phyloP scores from a whole-genome alignment of 257 asterid species.

The Solanum etuberosum region DNA sequence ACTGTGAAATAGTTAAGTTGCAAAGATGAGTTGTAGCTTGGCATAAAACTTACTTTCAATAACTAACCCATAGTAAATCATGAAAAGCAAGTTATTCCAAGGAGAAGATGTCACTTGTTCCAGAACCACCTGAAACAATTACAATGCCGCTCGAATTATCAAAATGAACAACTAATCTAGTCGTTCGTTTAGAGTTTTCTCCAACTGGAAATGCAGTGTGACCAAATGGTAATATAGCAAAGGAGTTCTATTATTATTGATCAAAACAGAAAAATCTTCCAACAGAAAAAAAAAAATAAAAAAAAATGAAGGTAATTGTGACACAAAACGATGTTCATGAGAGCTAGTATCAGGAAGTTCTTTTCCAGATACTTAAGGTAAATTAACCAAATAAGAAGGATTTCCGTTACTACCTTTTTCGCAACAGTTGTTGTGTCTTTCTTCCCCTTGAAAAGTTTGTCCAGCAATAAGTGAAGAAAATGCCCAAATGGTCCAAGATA shows the following conservation, averaged over 20 bases:
- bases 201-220: not conserved
- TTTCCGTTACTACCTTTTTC: not conserved
- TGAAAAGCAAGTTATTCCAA: conserved; percentile 87
- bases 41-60: conserved; percentile 58
- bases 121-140: conserved; percentile 64
- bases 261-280: not conserved
- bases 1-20: not conserved
- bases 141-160: not conserved
- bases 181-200: not conserved
- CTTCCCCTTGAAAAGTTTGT: conserved; percentile 89
- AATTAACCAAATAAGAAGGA: no score
- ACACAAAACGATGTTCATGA: not conserved
- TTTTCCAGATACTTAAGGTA: no score
- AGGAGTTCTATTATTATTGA: not conserved
- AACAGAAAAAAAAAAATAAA: not conserved
- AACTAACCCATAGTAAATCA: conserved; percentile 81
- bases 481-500: conserved; percentile 95
- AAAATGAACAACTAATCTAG: not conserved
- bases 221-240: not conserved
- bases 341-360: no score
- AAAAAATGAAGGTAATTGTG: not conserved
- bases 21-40: not conserved
- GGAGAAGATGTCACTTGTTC: conserved; percentile 90
- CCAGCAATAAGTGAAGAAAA: conserved; percentile 65
- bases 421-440: conserved; percentile 4